These are phyloP conservation scores for Trichocladium antarcticum DNA, from an alignment of 495 filamentous ascomycete genomes.

Conservation along the genomic window DNA sequence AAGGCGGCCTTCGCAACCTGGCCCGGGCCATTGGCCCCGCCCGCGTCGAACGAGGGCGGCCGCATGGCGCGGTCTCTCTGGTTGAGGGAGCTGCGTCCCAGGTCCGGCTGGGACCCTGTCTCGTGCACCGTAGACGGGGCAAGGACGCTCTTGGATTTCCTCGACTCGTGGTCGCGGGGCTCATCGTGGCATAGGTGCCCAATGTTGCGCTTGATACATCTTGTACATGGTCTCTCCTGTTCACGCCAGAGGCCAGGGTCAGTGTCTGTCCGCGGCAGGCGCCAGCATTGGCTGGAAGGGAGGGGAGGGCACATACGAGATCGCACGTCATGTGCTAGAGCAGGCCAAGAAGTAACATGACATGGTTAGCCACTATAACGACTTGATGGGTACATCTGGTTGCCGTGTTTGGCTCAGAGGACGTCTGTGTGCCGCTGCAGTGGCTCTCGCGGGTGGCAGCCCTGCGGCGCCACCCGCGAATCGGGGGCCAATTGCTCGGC, in stretches of 20 bases:
- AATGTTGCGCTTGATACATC: slow-evolving; percentile 98
- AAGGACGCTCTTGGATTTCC: slow-evolving; percentile 56
- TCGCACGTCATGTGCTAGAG: slow-evolving; percentile 99
- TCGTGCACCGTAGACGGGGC: slow-evolving; percentile 52
- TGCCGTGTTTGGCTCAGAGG: slow-evolving; percentile 5
- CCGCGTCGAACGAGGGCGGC: slow-evolving; percentile 31
- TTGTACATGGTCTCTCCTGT: slow-evolving; percentile 88
- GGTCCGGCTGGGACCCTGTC: slow-evolving; percentile 28
- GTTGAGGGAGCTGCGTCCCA: slow-evolving; percentile 30
- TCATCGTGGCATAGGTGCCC: slow-evolving; percentile 98
- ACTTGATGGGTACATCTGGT: slow-evolving; percentile 6
- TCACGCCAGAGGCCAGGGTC: slow-evolving; percentile 11
- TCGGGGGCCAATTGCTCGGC: slow-evolving; percentile 22
- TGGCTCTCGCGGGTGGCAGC: slow-evolving; percentile 3
- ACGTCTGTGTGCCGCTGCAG: slow-evolving; percentile 9
- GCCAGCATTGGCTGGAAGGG: slow-evolving; percentile 15
- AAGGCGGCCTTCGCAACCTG: slow-evolving; percentile 34
- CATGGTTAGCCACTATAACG: slow-evolving; percentile 25
- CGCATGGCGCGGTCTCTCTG: slow-evolving; percentile 32
- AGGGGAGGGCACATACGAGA: slow-evolving; percentile 65
- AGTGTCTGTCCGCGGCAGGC: slow-evolving; percentile 13
- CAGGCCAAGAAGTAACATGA: slow-evolving; percentile 13
- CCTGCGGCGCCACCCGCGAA: not conserved
- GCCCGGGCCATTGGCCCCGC: slow-evolving; percentile 23
- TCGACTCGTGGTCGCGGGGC: slow-evolving; percentile 63